These are phyloP conservation scores for Schizothecium vesticola DNA, from an alignment of 495 filamentous ascomycete genomes.

Conservation along the genomic window DNA sequence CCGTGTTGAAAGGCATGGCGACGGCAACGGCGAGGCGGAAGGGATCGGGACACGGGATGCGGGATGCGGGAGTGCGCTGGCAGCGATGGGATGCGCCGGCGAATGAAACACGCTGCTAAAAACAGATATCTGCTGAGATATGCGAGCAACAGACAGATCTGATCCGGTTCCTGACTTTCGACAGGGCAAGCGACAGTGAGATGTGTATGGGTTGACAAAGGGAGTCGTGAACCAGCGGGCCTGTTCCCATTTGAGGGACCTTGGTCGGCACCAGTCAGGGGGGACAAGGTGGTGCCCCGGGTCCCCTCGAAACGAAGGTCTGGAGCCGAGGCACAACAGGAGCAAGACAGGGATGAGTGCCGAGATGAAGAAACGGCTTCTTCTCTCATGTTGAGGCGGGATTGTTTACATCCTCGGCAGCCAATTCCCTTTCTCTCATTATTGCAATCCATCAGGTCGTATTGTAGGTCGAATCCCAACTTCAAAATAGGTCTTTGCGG, in stretches of 20 bases:
- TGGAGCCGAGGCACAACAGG: neutral
- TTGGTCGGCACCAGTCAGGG: neutral
- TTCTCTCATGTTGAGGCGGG: neutral
- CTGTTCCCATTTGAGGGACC: neutral
- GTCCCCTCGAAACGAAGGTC: neutral
- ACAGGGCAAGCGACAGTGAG: neutral
- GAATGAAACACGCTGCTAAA: constrained; percentile 2
- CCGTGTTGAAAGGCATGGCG: constrained; percentile 87
- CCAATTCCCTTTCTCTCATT: neutral
- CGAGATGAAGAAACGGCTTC: neutral
- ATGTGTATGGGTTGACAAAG: neutral
- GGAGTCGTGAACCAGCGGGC: neutral
- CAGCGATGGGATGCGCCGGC: neutral
- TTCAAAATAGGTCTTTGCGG: too few species aligned
- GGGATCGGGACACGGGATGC: neutral
- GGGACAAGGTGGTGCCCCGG: neutral
- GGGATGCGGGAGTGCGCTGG: constrained; percentile 9
- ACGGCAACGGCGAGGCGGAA: neutral
- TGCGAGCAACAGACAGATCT: constrained; percentile 1
- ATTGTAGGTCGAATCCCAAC: neutral
- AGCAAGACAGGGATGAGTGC: neutral
- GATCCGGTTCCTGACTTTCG: neutral
- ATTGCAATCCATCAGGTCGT: neutral
- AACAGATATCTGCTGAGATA: constrained; percentile 2
- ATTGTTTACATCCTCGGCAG: neutral